Percentiles rank a stretch among this genome's conserved stretches.
These are phyloP conservation scores for Lasiodiplodia sp. DNA, from an alignment of 2,329 filamentous ascomycete species.

Conservation along the genomic window DNA sequence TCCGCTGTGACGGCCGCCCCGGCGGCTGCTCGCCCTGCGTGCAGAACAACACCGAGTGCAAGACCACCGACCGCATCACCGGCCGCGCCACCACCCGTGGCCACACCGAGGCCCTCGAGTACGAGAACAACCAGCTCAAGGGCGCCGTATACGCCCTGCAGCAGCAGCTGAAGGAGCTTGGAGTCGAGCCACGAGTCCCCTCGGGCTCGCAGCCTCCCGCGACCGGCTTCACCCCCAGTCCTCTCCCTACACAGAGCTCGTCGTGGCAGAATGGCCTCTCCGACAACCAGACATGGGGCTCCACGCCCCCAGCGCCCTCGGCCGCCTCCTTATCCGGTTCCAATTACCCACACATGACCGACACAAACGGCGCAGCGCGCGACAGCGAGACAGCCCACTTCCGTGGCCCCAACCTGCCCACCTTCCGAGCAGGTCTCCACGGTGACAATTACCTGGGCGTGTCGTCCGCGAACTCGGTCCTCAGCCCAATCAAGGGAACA, in stretches of 20 bases:
- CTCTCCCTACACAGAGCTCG: constrained; percentile 35
- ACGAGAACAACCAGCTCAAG: constrained; percentile 72
- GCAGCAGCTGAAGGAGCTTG: constrained; percentile 66
- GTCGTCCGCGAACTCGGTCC: constrained; percentile 66
- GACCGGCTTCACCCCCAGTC: constrained; percentile 40
- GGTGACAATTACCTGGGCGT: constrained; percentile 73
- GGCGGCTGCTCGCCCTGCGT: constrained; percentile 84
- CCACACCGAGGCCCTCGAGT: constrained; percentile 78
- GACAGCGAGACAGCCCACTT: constrained; percentile 35
- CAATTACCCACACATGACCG: constrained; percentile 34
- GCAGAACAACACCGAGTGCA: constrained; percentile 78
- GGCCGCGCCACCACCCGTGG: constrained; percentile 80
- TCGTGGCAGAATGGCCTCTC: constrained; percentile 31
- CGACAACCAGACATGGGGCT: constrained; percentile 33
- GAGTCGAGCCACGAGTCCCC: constrained; percentile 63
- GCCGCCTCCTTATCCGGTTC: constrained; percentile 32
- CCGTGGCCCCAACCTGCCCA: constrained; percentile 46
- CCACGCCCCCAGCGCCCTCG: constrained; percentile 38
- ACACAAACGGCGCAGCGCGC: constrained; percentile 31
- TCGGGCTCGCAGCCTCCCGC: constrained; percentile 35
- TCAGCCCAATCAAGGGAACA: constrained; percentile 79
- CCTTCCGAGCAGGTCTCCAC: constrained; percentile 55
- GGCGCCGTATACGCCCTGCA: constrained; percentile 73
- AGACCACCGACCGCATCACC: constrained; percentile 86
- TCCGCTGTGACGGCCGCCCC: constrained; percentile 81